A percentile compares a stretch with the other conserved stretches of the same genome.
Evolutionary conservation across 2,329 filamentous ascomycete genomes (phyloP).

Genomic region (Fusarium agapanthi): DNA sequence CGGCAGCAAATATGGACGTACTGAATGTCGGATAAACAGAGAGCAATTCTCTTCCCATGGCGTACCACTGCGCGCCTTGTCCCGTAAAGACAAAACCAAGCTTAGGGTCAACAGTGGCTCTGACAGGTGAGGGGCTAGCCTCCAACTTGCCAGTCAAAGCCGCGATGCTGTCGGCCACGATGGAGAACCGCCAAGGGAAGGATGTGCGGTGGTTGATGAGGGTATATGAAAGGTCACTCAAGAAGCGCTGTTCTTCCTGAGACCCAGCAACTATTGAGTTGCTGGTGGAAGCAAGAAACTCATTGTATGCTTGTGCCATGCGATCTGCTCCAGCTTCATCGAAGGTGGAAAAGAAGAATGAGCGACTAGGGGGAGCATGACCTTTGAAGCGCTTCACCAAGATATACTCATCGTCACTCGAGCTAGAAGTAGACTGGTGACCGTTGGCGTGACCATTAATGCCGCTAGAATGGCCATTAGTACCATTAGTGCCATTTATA

Average conservation of each 20-base stretch:
- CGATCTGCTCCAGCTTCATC: neutral
- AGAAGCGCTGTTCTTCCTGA: neutral
- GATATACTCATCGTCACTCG: neutral
- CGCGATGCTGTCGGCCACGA: neutral
- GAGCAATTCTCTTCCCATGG: conserved; percentile 19
- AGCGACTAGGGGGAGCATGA: neutral
- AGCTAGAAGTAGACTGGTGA: neutral
- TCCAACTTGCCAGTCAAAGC: neutral
- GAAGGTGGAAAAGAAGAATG: conserved; percentile 1
- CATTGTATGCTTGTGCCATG: neutral
- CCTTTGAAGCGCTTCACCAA: neutral
- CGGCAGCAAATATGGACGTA: neutral
- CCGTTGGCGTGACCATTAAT: neutral
- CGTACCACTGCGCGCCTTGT: conserved; percentile 21
- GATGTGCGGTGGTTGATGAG: conserved; percentile 1
- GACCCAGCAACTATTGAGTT: neutral
- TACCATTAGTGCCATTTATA: neutral
- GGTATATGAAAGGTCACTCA: conserved; percentile 2
- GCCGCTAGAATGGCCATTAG: neutral
- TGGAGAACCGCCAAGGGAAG: neutral
- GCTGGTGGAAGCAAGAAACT: neutral
- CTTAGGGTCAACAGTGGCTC: neutral
- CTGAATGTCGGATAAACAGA: neutral
- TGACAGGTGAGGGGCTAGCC: neutral
- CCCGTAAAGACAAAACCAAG: conserved; percentile 25